Conservation (phyloP, 345 rosid genomes). For the Microthlaspi erraticum region DNA sequence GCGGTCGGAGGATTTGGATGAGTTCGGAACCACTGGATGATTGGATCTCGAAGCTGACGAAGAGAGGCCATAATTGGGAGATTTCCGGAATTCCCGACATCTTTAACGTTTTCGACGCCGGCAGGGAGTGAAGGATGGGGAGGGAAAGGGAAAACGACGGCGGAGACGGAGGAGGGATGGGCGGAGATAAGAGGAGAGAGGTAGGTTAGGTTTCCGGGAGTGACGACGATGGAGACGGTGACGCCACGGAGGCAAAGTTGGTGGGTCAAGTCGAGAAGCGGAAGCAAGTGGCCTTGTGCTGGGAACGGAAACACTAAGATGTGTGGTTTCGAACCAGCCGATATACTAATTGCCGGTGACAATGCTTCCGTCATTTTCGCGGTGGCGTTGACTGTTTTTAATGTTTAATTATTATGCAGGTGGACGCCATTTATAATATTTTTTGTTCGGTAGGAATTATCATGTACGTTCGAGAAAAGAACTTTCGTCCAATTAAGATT, state of each 20-base stretch:
- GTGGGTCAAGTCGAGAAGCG: conserved; percentile 61
- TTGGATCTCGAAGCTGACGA: conserved; percentile 50
- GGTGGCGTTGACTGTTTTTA: not conserved
- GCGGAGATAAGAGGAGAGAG: conserved; percentile 56
- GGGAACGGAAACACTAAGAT: conserved; percentile 65
- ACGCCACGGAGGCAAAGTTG: conserved; percentile 49
- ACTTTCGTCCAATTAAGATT: no score
- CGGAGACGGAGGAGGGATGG: conserved; percentile 40
- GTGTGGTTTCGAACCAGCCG: conserved; percentile 40
- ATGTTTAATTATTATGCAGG: no score
- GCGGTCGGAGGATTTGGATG: conserved; percentile 64
- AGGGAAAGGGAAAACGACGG: conserved; percentile 57
- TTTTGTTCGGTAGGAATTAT: no score
- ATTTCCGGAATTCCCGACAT: conserved; percentile 57
- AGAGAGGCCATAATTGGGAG: conserved; percentile 50
- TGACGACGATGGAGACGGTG: conserved; percentile 53
- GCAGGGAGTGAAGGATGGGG: conserved; percentile 63
- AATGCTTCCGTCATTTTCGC: not conserved
- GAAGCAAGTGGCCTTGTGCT: conserved; percentile 70
- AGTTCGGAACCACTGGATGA: conserved; percentile 58
- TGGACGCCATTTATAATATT: no score
- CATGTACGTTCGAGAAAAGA: no score
- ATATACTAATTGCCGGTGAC: not conserved
- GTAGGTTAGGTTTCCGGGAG: conserved; percentile 56
- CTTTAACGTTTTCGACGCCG: conserved; percentile 68